Percentiles rank a stretch among this genome's conserved stretches.
Conservation (phyloP, 352 stramenopile species). For the Pythium brachiatum region DNA sequence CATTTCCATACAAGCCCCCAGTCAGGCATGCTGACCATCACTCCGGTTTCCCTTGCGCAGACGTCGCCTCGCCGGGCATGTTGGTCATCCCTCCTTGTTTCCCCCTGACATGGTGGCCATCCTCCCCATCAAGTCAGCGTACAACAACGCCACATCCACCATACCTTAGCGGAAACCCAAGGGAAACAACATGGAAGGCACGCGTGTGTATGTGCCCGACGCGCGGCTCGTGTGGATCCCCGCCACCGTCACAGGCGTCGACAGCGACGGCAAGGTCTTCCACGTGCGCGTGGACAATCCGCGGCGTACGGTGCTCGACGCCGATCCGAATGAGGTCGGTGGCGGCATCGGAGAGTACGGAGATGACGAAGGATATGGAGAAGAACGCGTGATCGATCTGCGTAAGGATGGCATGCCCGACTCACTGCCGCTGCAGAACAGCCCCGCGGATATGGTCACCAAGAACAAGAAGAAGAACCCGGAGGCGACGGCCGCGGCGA, state of each 20-base stretch:
- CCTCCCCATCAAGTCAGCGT: slow-evolving; percentile 25
- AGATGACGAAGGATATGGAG: slow-evolving; percentile 26
- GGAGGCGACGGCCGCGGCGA: slow-evolving; percentile 13
- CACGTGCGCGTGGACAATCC: slow-evolving; percentile 52
- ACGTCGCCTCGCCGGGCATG: slow-evolving; percentile 8
- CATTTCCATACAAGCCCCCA: slow-evolving; percentile 13
- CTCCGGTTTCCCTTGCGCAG: slow-evolving; percentile 11
- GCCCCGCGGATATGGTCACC: slow-evolving; percentile 18
- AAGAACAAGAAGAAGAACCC: slow-evolving; percentile 27
- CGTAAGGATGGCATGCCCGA: slow-evolving; percentile 73
- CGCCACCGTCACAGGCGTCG: slow-evolving; percentile 68
- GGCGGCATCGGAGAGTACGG: slow-evolving; percentile 13
- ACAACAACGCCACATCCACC: slow-evolving; percentile 13
- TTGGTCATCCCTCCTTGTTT: slow-evolving; percentile 14
- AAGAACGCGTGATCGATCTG: slow-evolving; percentile 67
- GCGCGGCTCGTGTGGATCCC: slow-evolving; percentile 78
- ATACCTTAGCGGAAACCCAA: background rate
- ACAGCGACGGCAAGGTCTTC: slow-evolving; percentile 57
- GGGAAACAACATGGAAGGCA: slow-evolving; percentile 59
- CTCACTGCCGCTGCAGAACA: slow-evolving; percentile 76
- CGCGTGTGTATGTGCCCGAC: slow-evolving; percentile 80
- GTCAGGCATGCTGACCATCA: slow-evolving; percentile 27
- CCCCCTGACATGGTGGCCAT: slow-evolving; percentile 2
- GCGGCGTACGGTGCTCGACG: slow-evolving; percentile 21
- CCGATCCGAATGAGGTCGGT: slow-evolving; percentile 25